Evolutionary conservation across 352 stramenopile genomes (phyloP).

Genomic region (Poterioochromonas sp.): DNA sequence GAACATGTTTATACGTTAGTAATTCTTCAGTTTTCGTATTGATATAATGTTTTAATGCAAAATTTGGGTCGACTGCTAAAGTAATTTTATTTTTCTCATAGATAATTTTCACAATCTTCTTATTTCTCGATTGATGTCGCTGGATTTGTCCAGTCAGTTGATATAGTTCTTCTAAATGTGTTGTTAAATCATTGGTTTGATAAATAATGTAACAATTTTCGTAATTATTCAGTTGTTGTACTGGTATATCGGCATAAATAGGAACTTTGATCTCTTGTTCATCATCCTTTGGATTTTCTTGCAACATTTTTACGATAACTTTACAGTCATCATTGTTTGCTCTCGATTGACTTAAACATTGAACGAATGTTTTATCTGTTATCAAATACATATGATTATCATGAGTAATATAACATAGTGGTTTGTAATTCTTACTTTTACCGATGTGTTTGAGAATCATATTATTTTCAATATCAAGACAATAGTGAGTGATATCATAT

Average conservation of each 20-base stretch:
- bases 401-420: not conserved
- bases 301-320: not conserved
- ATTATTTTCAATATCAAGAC: not conserved
- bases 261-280: not conserved
- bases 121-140: conserved; percentile 18
- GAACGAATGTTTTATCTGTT: not conserved
- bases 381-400: not conserved
- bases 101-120: not conserved
- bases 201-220: not conserved
- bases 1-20: conserved; percentile 19
- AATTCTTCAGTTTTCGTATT: conserved; percentile 18
- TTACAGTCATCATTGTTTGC: not conserved
- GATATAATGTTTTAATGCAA: conserved; percentile 5
- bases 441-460: not conserved
- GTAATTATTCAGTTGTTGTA: not conserved
- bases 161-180: too few species aligned
- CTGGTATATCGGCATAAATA: not conserved
- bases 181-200: too few species aligned
- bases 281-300: not conserved
- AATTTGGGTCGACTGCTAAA: not conserved
- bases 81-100: conserved; percentile 4
- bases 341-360: not conserved
- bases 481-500: conserved; percentile 10
- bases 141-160: too few species aligned
- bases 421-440: not conserved